Conservation (phyloP, 768 basidiomycete species). For the Leucocoprinus birnbaumii region DNA sequence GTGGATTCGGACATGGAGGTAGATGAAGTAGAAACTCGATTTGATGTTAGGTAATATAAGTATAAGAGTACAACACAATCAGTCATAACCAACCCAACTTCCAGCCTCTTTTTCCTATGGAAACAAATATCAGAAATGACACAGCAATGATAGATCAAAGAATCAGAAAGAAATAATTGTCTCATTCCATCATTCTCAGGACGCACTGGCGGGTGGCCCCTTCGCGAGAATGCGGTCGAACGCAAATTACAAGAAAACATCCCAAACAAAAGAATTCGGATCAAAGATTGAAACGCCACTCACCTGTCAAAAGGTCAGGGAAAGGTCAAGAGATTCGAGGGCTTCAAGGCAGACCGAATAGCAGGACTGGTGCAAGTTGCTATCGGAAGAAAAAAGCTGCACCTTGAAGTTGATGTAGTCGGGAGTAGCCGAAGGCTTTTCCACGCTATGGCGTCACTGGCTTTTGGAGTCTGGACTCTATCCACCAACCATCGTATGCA, state of each 20-base stretch:
- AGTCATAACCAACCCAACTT: no score
- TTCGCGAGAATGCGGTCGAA: constrained; percentile 75
- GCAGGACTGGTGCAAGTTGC: no score
- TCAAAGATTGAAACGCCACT: no score
- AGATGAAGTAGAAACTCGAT: neutral
- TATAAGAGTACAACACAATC: neutral
- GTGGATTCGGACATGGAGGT: neutral
- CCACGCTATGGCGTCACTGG: constrained; percentile 5
- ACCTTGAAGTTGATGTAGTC: neutral
- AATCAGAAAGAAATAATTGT: constrained; percentile 57
- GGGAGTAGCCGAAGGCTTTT: neutral
- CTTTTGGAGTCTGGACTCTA: neutral
- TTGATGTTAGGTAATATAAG: neutral
- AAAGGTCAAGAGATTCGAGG: no score
- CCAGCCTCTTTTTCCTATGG: no score
- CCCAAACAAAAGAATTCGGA: constrained; percentile 21
- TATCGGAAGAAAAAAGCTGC: no score
- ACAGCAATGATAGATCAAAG: constrained; percentile 13
- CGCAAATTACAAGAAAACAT: constrained; percentile 87
- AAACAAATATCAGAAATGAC: neutral
- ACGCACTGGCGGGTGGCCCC: constrained; percentile 71
- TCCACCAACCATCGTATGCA: neutral
- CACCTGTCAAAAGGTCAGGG: no score
- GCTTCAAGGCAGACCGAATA: no score
- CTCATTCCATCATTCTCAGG: constrained; percentile 72